phyloP scores from a whole-genome alignment of 2,329 filamentous ascomycete genomes.

The Ophiocordyceps sinensis region DNA sequence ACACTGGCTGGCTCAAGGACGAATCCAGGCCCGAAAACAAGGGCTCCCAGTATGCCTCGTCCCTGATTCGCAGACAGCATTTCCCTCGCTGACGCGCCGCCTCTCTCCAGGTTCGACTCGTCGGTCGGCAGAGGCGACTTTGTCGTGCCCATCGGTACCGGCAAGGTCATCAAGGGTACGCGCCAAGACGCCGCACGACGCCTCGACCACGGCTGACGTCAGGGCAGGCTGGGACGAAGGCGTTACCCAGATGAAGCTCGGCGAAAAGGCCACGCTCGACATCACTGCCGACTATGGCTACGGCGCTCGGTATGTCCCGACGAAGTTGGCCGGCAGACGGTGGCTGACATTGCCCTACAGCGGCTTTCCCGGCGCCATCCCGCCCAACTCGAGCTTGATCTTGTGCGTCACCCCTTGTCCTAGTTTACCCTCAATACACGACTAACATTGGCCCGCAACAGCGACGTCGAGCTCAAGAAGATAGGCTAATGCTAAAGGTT shows the following conservation, averaged over 20 bases:
- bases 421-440: background rate
- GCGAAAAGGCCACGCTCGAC: constrained; percentile 75
- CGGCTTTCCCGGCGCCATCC: constrained; percentile 68
- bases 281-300: constrained; percentile 39
- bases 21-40: constrained; percentile 41
- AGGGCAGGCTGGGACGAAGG: constrained; percentile 67
- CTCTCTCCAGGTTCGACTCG: constrained; percentile 64
- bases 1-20: constrained; percentile 79
- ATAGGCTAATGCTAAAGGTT: background rate
- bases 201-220: background rate
- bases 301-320: constrained; percentile 17
- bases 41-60: constrained; percentile 52
- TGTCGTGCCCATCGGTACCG: constrained; percentile 62
- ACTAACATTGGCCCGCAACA: background rate
- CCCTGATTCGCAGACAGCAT: background rate
- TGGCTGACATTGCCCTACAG: constrained; percentile 23
- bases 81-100: background rate
- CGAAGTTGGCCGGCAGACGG: background rate
- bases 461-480: constrained; percentile 4
- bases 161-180: constrained; percentile 73
- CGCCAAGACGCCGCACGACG: constrained; percentile 1
- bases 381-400: constrained; percentile 58
- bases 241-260: constrained; percentile 72
- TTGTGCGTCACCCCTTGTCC: constrained; percentile 47
- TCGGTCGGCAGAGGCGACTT: constrained; percentile 69